Base-by-base conservation (phyloP, 2,329 filamentous ascomycete species). In the Mariannaea elegans region DNA sequence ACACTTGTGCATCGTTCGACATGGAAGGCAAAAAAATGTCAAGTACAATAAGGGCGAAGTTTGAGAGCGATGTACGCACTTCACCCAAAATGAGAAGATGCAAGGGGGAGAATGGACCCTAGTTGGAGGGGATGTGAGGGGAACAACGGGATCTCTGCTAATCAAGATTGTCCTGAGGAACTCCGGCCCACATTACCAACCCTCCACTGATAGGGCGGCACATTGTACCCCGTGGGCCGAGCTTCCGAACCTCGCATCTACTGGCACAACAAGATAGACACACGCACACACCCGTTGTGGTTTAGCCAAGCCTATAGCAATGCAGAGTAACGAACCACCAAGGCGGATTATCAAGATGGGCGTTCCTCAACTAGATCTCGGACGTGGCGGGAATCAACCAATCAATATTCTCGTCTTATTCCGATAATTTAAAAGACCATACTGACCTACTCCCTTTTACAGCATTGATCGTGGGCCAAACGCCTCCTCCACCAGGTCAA, bases 401-500 rank as follows among this genome's bases (percentile, higher is more conserved):
- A n/a, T n/a, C n/a, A n/a, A n/a, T n/a, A n/a, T n/a, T n/a, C n/a
- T n/a, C n/a, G n/a, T n/a, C n/a, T n/a, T n/a, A n/a, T n/a, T n/a
- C n/a, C n/a, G n/a, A n/a, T n/a, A n/a, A n/a, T n/a, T n/a, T n/a
- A n/a, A n/a, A n/a, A n/a, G n/a, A 39, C 4, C n/a, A 18, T 39
- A 3, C 34, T 29, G 19, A 8, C 18, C 13, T 12, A 7, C 21
- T 8, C 9, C 27, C n/a, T 12, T 16, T 53, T 38, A 53, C 38
- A 53, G 27, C 39, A 21, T 53, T 36, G 50, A 23, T 34, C 39
- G 50, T n/a, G 39, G 39, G 12, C 27, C 24, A 7, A 34, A 29
- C 2, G 39, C 50, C 29, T 53, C 42, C 19, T 39, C 32, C 7
- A 55, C 51, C 51, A 55, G n/a, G n/a, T 23, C 42, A 4, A 55